Base-by-base conservation (phyloP, 352 stramenopile genomes). In the Globisporangium viniferum region DNA sequence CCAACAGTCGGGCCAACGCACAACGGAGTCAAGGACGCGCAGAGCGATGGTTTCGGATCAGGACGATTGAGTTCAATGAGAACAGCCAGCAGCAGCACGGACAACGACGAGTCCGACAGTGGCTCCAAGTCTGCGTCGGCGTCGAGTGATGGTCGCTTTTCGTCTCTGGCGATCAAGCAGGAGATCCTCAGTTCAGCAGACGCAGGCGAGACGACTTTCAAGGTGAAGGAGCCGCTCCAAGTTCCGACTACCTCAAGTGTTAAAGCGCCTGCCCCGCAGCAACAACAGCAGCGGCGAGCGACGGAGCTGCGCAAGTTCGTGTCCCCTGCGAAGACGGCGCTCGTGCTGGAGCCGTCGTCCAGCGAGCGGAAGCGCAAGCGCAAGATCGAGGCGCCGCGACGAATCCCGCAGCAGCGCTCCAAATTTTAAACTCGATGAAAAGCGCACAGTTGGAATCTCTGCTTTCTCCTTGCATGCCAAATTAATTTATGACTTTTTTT, bases 321-420 rank as follows among this genome's bases (percentile, higher is more conserved):
- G 18, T 62, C 67, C 41, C 64, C 64, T 27, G 59, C 53, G 24
- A 71, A 62, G 59, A 12, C 49, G 0, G 29, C 66, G 60, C 59
- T 71, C 27, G 59, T 20, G 31, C 59, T 71, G 49, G 29, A 69
- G 54, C 31, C 65, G n/a, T 63, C 65, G 24, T 29, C 64, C 5
- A 80, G 64, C 18, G 75, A 74, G 51, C 76, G 82, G 62, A 90
- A 89, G 59, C 78, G 82, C 18, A 79, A 86, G 46, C 78, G 82
- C 53, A 90, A 90, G 67, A 81, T 73, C 3, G 59, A 71, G 15
- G 72, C 69, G 24, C 82, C 82, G 20, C 78, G 80, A 14, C 82
- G 80, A 31, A 88, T 90, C 59, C 73, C 73, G 18, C 82, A 82
- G 59, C 56, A 79, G 53, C 31, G 36, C n/a, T 27, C 46, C 44